Base-by-base conservation (phyloP, 495 filamentous ascomycete species). In the Evernia prunastri region DNA sequence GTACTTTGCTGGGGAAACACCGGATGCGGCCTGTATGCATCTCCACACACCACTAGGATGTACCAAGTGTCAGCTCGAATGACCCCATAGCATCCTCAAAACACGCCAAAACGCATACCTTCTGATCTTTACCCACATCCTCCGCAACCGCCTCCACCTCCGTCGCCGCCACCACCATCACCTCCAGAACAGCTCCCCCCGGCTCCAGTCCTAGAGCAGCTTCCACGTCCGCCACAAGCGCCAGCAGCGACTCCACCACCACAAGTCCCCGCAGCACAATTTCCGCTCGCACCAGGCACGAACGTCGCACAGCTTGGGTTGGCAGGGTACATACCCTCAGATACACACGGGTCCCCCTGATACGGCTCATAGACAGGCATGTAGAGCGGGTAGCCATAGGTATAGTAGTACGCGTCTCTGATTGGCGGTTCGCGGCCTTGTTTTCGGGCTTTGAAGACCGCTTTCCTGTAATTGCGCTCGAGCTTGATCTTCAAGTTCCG, bases 391-490 rank as follows among this genome's bases (percentile, higher is more conserved):
- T 79, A 68, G 25, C 45, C 59, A 57, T 82, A 83, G 4, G 78
- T 75, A 63, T 83, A 83, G 0, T 81, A 77, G 68, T 84, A 84
- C 35, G 79, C 71, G 23, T 82, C 77, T 20, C 76, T 64, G 2
- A 69, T 65, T 31, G 85, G 84, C 18, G 81, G 66, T 17, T 75
- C 70, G 39, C 80, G 73, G 1, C 82, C 83, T 56, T 84, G 84
- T 62, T 86, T 88, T 62, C 78, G 73, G 0, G 87, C 87, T 5
- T 88, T 81, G 20, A 82, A 80, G 47, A 75, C 74, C 0, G 85
- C 82, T 65, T 86, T 86, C 31, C 81, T 73, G 73, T 91, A 89
- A 29, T 81, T 81, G 29, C 70, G 69, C 27, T 87, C 82, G n/a
- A 90, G 80, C 35, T 81, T 68, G 25, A 68, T 56, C 20, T 67